Base-by-base conservation (phyloP, 805 yeast genomes). In the Kazachstania viticola region DNA sequence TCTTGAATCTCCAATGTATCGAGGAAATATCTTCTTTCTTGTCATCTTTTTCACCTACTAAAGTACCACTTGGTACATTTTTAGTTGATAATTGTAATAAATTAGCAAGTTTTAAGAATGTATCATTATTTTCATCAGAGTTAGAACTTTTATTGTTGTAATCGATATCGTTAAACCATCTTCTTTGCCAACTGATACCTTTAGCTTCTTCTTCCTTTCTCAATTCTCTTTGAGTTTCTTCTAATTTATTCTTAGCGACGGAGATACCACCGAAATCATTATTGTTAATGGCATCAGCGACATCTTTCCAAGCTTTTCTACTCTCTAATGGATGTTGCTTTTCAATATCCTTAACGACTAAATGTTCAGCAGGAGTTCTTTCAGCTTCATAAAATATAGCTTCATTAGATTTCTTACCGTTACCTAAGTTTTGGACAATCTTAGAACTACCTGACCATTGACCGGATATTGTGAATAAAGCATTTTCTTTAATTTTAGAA, bases 361-460 rank as follows among this genome's bases (percentile, higher is more conserved):
- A 62, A 29, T 67, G 72, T 41, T 75, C 76, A 6, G 79, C 71
- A 21, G 62, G 56, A 19, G 62, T 53, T 31, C 61, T 61, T 27
- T 56, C 54, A 3, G 87, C 83, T 54, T 79, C 83, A 49, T 78
- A 78, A 49, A 81, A 81, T 21, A 74, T 45, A 11, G 11, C 11
- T 7, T 7, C 22, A 19, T 19, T 7, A 9, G 34, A 29, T 25
- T 39, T 44, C 14, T 37, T 40, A 11, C 14, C 14, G 14, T 13
- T n/a, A 9, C 14, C 7, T n/a, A n/a, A 23, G 14, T 85, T 88
- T 51, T 71, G 69, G 40, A 60, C 62, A 41, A 83, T 75, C 47
- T 64, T 67, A n/a, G 88, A 79, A 43, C 64, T 62, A 21, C 79
- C 91, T 9, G 91, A 77, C 98, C 97, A 91, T 64, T 85, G 96